Percentiles rank a stretch among this genome's conserved stretches.
These are phyloP conservation scores for Amanita pallidorosea DNA, from an alignment of 768 basidiomycete species.

Conservation along the genomic window DNA sequence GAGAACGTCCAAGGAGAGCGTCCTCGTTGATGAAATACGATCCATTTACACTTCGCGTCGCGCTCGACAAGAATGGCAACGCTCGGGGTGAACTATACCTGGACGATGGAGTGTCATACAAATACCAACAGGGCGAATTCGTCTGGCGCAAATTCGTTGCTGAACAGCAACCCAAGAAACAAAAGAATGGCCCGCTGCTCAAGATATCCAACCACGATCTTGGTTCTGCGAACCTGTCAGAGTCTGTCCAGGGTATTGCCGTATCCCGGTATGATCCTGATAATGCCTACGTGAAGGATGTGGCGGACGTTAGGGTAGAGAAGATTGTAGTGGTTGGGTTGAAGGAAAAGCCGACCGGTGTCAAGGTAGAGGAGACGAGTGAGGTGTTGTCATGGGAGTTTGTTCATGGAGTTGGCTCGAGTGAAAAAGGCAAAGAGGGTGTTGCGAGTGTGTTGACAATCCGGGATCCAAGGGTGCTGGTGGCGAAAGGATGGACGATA, in stretches of 20 bases:
- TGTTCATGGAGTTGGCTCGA: slow-evolving; percentile 42
- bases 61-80: slow-evolving; percentile 43
- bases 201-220: slow-evolving; percentile 47
- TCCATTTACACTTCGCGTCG: slow-evolving; percentile 86
- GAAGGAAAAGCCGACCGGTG: slow-evolving; percentile 43
- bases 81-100: slow-evolving; percentile 87
- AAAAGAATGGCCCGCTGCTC: slow-evolving; percentile 19
- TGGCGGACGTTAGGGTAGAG: slow-evolving; percentile 70
- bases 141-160: slow-evolving; percentile 76
- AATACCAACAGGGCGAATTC: slow-evolving; percentile 65
- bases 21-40: slow-evolving; percentile 84
- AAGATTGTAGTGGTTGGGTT: slow-evolving; percentile 75
- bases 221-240: slow-evolving; percentile 28
- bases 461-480: slow-evolving; percentile 56
- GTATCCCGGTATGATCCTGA: slow-evolving; percentile 35
- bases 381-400: slow-evolving; percentile 60
- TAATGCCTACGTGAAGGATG: slow-evolving; percentile 61
- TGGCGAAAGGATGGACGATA: slow-evolving; percentile 60
- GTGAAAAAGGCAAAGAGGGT: slow-evolving; percentile 36
- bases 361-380: slow-evolving; percentile 37
- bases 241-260: slow-evolving; percentile 42
- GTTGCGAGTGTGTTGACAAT: slow-evolving; percentile 55
- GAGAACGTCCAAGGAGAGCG: slow-evolving; percentile 78
- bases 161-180: slow-evolving; percentile 29
- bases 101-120: slow-evolving; percentile 85